Evolutionary conservation across 2,329 filamentous ascomycete species (phyloP), one percentile per base, ranked within the genome.

Genomic region (Monilinia fructigena): DNA sequence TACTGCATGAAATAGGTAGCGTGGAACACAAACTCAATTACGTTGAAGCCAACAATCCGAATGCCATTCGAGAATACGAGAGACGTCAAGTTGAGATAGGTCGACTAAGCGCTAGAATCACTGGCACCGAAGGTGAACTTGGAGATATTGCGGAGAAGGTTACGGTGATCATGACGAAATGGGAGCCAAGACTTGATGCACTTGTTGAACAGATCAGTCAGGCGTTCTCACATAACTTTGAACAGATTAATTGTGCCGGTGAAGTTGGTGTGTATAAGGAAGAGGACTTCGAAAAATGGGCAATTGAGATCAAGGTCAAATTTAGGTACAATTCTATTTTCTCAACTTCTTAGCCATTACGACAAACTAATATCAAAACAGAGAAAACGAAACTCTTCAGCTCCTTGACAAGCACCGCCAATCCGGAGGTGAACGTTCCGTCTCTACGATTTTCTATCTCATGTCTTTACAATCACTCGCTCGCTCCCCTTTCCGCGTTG

Each of bases 361-460:
- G 40, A 28, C 28, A 7, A 38, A 64, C 63, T 73, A 62, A 74
- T 59, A 67, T 31, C 45, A 20, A 31, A 38, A 42, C 77, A 89
- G 89, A 64, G 89, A 94, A 75, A 86, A 89, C 75, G 95, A 98
- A 77, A 86, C 85, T 3, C 86, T 98, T 5, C 92, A 94, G 69
- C 82, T 93, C 40, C 88, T 99, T 31, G 90, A 96, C 74, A 89
- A 92, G 55, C 93, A 98, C 77, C 91, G 95, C 7, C 95, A 99
- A 78, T 98, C 94, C 1, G 95, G 95, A 74, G 95, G 95, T 70
- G 95, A 99, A 80, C 90, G 95, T 68, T 92, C 95, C 31, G 94
- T 99, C 28, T 96, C 92, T 28, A 99, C 95, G 18, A 96, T 98
- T 75, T 99, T 98, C 83, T 99, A 96, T 80, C 91, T 99, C 66